Evolutionary conservation across 2,329 filamentous ascomycete species (phyloP).

Genomic region (Ophiostoma pallidulum): DNA sequence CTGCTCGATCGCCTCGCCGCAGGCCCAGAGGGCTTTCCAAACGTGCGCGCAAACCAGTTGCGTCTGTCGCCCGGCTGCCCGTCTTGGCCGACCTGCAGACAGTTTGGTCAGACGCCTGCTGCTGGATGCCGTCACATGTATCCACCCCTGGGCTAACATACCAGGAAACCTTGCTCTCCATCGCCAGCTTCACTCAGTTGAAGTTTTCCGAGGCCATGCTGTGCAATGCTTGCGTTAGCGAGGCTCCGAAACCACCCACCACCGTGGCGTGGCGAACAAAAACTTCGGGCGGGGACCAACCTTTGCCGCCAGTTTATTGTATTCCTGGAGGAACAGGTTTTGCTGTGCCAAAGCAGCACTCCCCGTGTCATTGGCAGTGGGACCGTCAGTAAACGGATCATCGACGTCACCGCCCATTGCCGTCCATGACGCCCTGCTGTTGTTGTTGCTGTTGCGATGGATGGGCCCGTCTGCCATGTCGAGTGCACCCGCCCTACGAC

Average conservation of each 20-base stretch:
- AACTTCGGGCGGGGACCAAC: no score
- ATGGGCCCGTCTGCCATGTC: background rate
- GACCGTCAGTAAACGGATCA: slow-evolving; percentile 33
- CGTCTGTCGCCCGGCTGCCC: slow-evolving; percentile 14
- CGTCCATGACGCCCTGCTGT: slow-evolving; percentile 47
- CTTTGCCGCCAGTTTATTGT: slow-evolving; percentile 51
- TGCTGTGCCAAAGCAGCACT: slow-evolving; percentile 32
- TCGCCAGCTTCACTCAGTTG: slow-evolving; percentile 26
- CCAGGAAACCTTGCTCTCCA: background rate
- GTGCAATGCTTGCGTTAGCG: slow-evolving; percentile 9
- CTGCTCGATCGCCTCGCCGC: slow-evolving; percentile 10
- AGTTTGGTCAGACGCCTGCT: no score
- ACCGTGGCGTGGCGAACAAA: background rate
- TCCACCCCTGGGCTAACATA: no score
- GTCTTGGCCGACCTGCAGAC: slow-evolving; percentile 9
- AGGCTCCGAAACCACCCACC: background rate
- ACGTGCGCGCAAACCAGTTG: slow-evolving; percentile 25
- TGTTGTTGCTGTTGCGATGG: slow-evolving; percentile 24
- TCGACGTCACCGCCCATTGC: slow-evolving; percentile 41
- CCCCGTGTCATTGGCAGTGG: slow-evolving; percentile 43
- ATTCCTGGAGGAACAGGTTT: slow-evolving; percentile 42
- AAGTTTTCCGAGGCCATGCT: slow-evolving; percentile 45
- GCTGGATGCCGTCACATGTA: no score
- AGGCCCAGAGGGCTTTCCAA: slow-evolving; percentile 22
- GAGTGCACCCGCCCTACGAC: background rate